Evolutionary conservation across 108 stramenopile species (phyloP).

Genomic region (Phaeodactylum tricornutum): DNA sequence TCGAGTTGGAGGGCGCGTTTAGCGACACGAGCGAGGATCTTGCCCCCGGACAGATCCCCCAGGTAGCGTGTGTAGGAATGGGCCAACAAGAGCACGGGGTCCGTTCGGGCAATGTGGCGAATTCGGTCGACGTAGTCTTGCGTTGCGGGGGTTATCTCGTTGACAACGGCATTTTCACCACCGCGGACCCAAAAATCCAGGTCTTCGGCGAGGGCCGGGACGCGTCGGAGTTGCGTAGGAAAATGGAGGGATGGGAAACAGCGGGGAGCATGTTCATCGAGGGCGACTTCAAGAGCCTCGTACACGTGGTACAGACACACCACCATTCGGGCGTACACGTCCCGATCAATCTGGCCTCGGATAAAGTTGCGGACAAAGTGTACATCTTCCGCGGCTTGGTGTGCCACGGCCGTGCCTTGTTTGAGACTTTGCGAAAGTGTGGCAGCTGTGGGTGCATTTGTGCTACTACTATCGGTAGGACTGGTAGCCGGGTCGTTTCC

Average conservation of each 20-base stretch:
- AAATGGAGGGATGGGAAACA: slow-evolving; percentile 63
- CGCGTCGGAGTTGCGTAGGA: slow-evolving; percentile 56
- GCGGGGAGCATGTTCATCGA: slow-evolving; percentile 47
- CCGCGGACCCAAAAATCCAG: slow-evolving; percentile 56
- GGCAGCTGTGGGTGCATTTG: neutral
- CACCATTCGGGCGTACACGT: slow-evolving; percentile 52
- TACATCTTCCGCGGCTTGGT: slow-evolving; percentile 80
- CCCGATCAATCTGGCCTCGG: slow-evolving; percentile 62
- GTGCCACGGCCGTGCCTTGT: slow-evolving; percentile 66
- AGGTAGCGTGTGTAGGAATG: slow-evolving; percentile 89
- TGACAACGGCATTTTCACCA: too few relatives aligned
- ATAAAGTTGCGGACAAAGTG: slow-evolving; percentile 85
- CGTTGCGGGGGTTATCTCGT: slow-evolving; percentile 67
- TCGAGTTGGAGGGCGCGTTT: slow-evolving; percentile 50
- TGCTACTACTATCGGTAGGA: neutral
- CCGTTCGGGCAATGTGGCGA: slow-evolving; percentile 30
- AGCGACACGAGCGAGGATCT: slow-evolving; percentile 64
- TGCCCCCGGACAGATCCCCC: slow-evolving; percentile 83
- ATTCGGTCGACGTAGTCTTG: slow-evolving; percentile 65
- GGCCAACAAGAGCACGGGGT: slow-evolving; percentile 63
- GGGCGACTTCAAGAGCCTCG: slow-evolving; percentile 42
- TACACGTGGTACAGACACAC: slow-evolving; percentile 65
- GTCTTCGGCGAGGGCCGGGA: slow-evolving; percentile 47
- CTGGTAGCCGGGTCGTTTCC: neutral
- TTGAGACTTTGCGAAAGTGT: slow-evolving; percentile 62